phyloP scores from a whole-genome alignment of 2,329 filamentous ascomycete species.

The Colletotrichum australisinense region DNA sequence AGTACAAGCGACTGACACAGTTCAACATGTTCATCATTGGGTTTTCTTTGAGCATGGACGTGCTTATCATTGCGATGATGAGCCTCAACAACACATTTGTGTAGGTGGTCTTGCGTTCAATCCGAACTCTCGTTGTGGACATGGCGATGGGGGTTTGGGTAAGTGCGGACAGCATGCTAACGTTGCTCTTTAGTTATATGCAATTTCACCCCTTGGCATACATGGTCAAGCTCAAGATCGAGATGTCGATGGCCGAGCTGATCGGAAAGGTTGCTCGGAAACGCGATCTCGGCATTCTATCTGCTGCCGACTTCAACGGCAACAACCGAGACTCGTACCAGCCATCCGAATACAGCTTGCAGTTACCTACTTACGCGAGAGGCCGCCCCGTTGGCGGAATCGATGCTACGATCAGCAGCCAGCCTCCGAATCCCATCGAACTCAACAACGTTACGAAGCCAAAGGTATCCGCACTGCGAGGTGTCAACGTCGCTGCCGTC shows the following conservation, averaged over 20 bases:
- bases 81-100: constrained; percentile 56
- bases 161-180: constrained; percentile 5
- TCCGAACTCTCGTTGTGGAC: neutral
- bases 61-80: constrained; percentile 55
- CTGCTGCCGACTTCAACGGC: constrained; percentile 9
- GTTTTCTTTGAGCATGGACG: constrained; percentile 57
- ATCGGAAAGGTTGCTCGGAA: constrained; percentile 53
- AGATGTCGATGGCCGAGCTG: constrained; percentile 65
- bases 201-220: constrained; percentile 65
- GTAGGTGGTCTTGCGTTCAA: constrained; percentile 35
- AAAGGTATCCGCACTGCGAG: neutral
- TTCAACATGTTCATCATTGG: constrained; percentile 59
- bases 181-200: constrained; percentile 49
- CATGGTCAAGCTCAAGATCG: constrained; percentile 64
- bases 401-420: neutral
- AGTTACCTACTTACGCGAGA: constrained; percentile 6
- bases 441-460: neutral
- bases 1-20: constrained; percentile 55
- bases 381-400: neutral
- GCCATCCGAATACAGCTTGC: constrained; percentile 19
- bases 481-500: constrained; percentile 19
- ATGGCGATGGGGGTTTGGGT: neutral
- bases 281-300: constrained; percentile 24
- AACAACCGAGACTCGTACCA: constrained; percentile 20
- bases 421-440: neutral